Conservation (phyloP, 331 rosid species). For the Telfairia occidentalis region DNA sequence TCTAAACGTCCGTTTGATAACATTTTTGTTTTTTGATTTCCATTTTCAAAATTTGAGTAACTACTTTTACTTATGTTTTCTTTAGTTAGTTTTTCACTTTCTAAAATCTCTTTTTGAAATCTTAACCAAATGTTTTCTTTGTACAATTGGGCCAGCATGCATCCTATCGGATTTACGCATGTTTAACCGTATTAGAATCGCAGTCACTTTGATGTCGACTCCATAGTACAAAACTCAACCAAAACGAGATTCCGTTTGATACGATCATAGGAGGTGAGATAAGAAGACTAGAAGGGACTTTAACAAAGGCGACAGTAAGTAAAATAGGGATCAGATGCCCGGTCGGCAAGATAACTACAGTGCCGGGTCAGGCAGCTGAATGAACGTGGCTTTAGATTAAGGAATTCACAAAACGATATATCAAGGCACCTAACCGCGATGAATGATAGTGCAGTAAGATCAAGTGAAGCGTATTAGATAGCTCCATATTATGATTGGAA, state of each 20-base stretch:
- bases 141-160: neutral
- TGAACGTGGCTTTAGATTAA: neutral
- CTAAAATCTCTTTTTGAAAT: neutral
- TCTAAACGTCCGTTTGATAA: neutral
- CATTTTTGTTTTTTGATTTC: neutral
- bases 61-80: neutral
- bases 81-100: neutral
- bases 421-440: neutral
- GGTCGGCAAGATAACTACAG: neutral
- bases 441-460: neutral
- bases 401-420: neutral
- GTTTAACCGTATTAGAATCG: neutral
- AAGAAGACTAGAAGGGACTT: neutral
- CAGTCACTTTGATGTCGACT: neutral
- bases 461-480: neutral
- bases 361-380: neutral
- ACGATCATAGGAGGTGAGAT: neutral
- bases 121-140: neutral
- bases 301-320: neutral
- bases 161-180: neutral
- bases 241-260: neutral
- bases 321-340: neutral
- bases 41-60: neutral
- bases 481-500: neutral
- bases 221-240: neutral